These are phyloP conservation scores for Starmerella cellae DNA, from an alignment of 805 yeast species.

Conservation along the genomic window DNA sequence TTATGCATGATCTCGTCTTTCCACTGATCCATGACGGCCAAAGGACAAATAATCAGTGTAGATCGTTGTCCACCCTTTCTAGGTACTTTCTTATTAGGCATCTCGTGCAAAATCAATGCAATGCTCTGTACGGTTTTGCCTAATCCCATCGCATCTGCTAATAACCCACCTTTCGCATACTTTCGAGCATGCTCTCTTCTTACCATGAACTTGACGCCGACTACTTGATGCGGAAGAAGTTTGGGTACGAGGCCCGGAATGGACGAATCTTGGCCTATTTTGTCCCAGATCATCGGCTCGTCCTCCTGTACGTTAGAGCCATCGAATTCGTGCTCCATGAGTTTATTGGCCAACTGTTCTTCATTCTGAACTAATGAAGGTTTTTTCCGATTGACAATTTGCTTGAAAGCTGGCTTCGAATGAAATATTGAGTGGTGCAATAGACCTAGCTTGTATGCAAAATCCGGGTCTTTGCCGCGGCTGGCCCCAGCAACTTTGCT, in stretches of 20 bases:
- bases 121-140: constrained; percentile 75
- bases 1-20: constrained; percentile 28
- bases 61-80: constrained; percentile 11
- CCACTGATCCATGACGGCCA: constrained; percentile 35
- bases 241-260: constrained; percentile 32
- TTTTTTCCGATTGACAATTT: too few relatives aligned
- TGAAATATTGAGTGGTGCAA: too few relatives aligned
- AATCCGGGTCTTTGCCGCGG: too few relatives aligned
- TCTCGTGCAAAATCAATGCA: constrained; percentile 43
- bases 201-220: constrained; percentile 34
- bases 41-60: constrained; percentile 34
- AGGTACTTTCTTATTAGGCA: constrained; percentile 4
- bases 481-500: too few relatives aligned
- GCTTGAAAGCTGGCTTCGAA: constrained; percentile 8
- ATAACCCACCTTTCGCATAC: constrained; percentile 39
- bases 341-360: too few relatives aligned
- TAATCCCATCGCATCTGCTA: constrained; percentile 84
- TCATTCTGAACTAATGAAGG: too few relatives aligned
- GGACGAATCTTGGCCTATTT: background rate
- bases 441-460: too few relatives aligned
- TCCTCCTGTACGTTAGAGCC: too few relatives aligned
- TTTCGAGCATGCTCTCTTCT: constrained; percentile 28
- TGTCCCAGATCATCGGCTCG: too few relatives aligned
- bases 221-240: constrained; percentile 36
- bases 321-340: too few relatives aligned